These are phyloP conservation scores for Nigrospora osmanthi DNA, from an alignment of 2,329 filamentous ascomycete species.

Conservation along the genomic window DNA sequence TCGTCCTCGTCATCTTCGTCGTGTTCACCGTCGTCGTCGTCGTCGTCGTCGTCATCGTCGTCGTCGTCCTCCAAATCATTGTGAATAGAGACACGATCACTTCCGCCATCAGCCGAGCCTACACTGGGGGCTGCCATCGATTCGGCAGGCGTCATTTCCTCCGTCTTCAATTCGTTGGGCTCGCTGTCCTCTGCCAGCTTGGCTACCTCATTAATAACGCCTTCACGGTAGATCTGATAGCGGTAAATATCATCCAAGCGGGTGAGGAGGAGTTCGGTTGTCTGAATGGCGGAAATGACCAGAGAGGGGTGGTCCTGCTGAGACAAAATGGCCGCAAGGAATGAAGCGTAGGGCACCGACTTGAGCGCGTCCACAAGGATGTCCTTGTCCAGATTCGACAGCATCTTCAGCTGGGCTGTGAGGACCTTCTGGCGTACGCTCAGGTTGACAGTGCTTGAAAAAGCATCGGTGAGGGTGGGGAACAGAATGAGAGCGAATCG, in stretches of 20 bases:
- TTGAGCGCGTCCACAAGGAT: constrained; percentile 82
- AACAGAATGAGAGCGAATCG: constrained; percentile 90
- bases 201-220: constrained; percentile 84
- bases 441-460: constrained; percentile 94
- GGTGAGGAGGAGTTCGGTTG: constrained; percentile 78
- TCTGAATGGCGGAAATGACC: constrained; percentile 80
- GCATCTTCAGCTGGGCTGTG: constrained; percentile 94
- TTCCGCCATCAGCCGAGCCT: constrained; percentile 24
- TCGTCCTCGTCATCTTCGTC: constrained; percentile 42
- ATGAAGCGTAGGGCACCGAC: constrained; percentile 89
- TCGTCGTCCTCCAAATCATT: constrained; percentile 46
- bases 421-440: constrained; percentile 92
- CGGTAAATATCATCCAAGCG: constrained; percentile 83
- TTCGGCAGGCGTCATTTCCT: constrained; percentile 20
- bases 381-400: constrained; percentile 81
- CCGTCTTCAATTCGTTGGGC: constrained; percentile 23
- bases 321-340: constrained; percentile 87
- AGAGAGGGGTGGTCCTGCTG: constrained; percentile 88
- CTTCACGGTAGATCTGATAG: constrained; percentile 95
- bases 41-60: constrained; percentile 45
- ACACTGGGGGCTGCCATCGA: constrained; percentile 18
- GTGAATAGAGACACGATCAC: constrained; percentile 26
- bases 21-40: constrained; percentile 41
- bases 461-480: constrained; percentile 91
- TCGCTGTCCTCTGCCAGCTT: constrained; percentile 54